Base-by-base conservation (phyloP, 2,329 filamentous ascomycete genomes). In the Dryadomyces quercivorus region DNA sequence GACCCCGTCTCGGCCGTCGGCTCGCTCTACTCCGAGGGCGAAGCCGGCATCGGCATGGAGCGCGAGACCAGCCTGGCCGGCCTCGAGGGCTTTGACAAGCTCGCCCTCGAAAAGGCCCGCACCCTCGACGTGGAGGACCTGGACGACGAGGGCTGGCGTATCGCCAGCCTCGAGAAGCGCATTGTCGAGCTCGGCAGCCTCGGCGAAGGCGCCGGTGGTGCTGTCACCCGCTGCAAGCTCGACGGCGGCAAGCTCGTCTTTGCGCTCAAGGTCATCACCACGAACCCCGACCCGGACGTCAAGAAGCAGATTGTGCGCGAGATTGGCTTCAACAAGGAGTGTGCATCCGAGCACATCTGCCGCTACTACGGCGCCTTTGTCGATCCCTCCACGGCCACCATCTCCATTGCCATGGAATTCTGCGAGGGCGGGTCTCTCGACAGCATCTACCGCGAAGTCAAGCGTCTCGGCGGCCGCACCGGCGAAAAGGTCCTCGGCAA, bases 361-460 rank as follows among this genome's bases (percentile, higher is more conserved):
- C 84, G 86, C 59, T 98, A 98, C 72, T 98, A 96, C 64, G 93
- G 93, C 59, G 92, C 92, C 44, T 98, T 97, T 67, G 88, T 94
- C 67, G 92, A 98, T 66, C 87, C 93, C 56, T 86, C 89, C n/a
- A 94, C 89, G 10, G 89, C 91, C 51, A 97, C 92, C 50, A 97
- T 98, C 61, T 95, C 89, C 50, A 98, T 98, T 65, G 91, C 90
- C 55, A 98, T 98, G 93, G 93, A 98, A 67, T 97, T 95, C 64
- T 98, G 93, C 67, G 93, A 97, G 70, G 93, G 93, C 56, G 93
- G 93, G 53, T 95, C 89, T 49, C 78, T 98, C 20, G 91, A 98
- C 72, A 93, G 88, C 66, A 93, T 98, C 60, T 98, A 98, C 74
- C 88, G 88, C 61, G 93, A 98, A 70, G 91, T 98, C 40, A 95